Conservation (phyloP, 352 stramenopile genomes). For the Aphanomyces cochlioides region DNA sequence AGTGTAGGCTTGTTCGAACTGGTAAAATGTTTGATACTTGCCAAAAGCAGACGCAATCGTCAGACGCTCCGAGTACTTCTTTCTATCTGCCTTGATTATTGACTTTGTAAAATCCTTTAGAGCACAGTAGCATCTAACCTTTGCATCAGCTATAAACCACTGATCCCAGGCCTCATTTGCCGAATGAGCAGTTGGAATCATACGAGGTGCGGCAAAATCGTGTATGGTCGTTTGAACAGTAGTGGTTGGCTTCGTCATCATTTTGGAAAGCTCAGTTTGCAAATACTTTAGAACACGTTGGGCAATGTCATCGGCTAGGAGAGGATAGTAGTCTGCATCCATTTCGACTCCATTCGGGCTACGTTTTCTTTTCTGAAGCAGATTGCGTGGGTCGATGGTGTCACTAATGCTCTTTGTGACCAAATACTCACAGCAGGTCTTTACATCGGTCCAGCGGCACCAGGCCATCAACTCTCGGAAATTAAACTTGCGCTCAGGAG, state of each 20-base stretch:
- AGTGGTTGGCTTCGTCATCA: neutral
- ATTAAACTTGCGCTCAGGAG: neutral
- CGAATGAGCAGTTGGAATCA: constrained; percentile 16
- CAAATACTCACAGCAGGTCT: neutral
- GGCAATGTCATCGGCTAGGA: neutral
- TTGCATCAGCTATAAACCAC: constrained; percentile 9
- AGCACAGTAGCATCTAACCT: neutral
- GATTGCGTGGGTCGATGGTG: neutral
- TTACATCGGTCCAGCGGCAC: neutral
- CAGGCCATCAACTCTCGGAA: neutral
- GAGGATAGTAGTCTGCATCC: neutral
- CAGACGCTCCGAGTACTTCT: constrained; percentile 4
- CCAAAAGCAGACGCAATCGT: constrained; percentile 7
- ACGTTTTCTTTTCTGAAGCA: neutral
- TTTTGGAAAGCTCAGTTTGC: neutral
- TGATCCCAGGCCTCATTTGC: constrained; percentile 12
- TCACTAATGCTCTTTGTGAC: neutral
- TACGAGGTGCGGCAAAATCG: neutral
- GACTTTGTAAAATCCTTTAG: constrained; percentile 1
- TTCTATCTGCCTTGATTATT: constrained; percentile 12
- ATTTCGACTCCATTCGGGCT: neutral
- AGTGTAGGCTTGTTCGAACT: constrained; percentile 8
- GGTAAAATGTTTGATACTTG: neutral
- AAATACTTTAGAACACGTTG: neutral
- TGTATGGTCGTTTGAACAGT: neutral